Conservation (phyloP, 2,329 filamentous ascomycete species). For the Neurospora sp. region DNA sequence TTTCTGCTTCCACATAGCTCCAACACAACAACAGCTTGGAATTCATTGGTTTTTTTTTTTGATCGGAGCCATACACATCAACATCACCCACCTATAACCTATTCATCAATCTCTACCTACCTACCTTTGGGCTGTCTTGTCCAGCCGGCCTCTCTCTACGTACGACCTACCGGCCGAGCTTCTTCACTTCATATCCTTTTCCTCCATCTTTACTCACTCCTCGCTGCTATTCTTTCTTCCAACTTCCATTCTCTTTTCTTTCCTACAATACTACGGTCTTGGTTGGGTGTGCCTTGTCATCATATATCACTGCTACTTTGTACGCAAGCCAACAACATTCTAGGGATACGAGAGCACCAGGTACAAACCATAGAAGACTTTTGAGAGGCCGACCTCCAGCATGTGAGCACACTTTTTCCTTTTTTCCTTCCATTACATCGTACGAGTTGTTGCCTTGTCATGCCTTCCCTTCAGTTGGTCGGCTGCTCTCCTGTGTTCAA, state of each 20-base stretch:
- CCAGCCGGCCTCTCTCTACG: not conserved
- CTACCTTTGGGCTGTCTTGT: not conserved
- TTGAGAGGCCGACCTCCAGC: not conserved
- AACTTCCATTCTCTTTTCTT: not conserved
- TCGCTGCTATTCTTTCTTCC: not conserved
- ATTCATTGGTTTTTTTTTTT: not conserved
- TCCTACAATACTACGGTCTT: not conserved
- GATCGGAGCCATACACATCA: not conserved
- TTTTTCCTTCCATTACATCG: not conserved
- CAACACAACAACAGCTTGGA: not conserved
- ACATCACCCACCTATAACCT: not conserved
- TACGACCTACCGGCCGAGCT: not conserved
- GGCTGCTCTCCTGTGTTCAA: too few relatives aligned
- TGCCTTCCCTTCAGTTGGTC: not conserved
- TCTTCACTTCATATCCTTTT: not conserved
- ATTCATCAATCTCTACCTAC: not conserved
- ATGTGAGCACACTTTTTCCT: not conserved
- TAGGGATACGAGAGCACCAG: not conserved
- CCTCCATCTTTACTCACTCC: too few relatives aligned
- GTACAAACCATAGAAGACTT: not conserved
- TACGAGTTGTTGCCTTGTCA: not conserved
- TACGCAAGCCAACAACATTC: not conserved
- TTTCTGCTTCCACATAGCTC: not conserved
- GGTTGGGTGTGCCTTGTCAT: not conserved
- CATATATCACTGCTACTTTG: not conserved